Conservation (phyloP, 2,329 filamentous ascomycete genomes). For the Diaporthe sp. region DNA sequence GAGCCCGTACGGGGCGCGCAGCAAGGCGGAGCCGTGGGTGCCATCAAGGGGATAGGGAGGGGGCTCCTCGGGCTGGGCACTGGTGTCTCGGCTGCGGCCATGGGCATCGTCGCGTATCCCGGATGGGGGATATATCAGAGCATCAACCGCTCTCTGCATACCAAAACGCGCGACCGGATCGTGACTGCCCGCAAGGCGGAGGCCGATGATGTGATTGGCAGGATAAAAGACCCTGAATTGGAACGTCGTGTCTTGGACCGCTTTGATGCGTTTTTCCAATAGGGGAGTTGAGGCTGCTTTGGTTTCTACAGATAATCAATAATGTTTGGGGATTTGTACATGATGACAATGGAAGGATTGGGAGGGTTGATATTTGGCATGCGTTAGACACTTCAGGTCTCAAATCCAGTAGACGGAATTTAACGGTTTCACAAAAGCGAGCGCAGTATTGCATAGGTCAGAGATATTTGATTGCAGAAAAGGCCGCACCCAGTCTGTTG, state of each 20-base stretch:
- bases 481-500: too few species aligned
- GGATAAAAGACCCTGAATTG: not conserved
- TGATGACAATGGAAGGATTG: not conserved
- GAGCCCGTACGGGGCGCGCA: not conserved
- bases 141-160: constrained; percentile 13
- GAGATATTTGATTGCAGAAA: too few species aligned
- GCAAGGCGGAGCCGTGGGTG: not conserved
- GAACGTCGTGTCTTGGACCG: not conserved
- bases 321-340: not conserved
- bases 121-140: constrained; percentile 12
- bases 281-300: not conserved
- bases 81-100: not conserved
- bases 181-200: not conserved
- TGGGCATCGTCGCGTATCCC: constrained; percentile 11
- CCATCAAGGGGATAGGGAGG: not conserved
- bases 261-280: not conserved
- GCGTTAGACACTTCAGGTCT: too few species aligned
- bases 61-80: not conserved
- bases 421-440: too few species aligned
- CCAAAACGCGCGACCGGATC: not conserved
- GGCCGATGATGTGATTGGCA: not conserved
- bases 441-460: too few species aligned
- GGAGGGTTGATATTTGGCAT: not conserved
- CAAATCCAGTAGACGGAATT: too few species aligned
- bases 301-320: not conserved